A percentile compares a stretch with the other conserved stretches of the same genome.
Evolutionary conservation across 2,329 filamentous ascomycete genomes (phyloP).

Genomic region (Bipolaris victoriae): DNA sequence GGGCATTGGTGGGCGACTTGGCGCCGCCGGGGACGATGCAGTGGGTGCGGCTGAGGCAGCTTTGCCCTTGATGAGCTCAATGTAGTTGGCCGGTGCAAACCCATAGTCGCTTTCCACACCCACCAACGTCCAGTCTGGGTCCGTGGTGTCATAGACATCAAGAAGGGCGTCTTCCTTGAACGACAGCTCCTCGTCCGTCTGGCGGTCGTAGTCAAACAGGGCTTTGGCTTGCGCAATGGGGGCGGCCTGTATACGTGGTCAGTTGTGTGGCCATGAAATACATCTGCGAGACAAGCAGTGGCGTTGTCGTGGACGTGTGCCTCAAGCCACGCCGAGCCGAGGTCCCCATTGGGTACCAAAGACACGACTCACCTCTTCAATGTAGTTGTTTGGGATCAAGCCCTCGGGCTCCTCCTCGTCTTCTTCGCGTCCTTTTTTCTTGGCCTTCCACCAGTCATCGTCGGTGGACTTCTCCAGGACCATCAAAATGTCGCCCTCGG

Average conservation of each 20-base stretch:
- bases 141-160: conserved; percentile 84
- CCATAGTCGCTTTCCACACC: conserved; percentile 85
- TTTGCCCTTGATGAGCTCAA: conserved; percentile 68
- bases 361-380: conserved; percentile 73
- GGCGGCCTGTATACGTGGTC: conserved; percentile 55
- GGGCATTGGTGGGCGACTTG: conserved; percentile 47
- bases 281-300: background rate
- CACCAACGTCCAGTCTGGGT: conserved; percentile 96
- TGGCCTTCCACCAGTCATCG: conserved; percentile 94
- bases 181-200: conserved; percentile 97
- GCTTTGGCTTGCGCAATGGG: conserved; percentile 77
- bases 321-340: background rate
- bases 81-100: conserved; percentile 96
- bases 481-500: conserved; percentile 87
- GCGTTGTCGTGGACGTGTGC: background rate
- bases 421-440: conserved; percentile 78
- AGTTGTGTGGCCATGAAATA: conserved; percentile 3
- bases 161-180: conserved; percentile 88
- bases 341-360: conserved; percentile 1
- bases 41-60: conserved; percentile 40
- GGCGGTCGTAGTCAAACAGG: conserved; percentile 97
- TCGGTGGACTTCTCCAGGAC: conserved; percentile 77
- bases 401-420: conserved; percentile 92
- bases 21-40: conserved; percentile 55
- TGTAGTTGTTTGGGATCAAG: conserved; percentile 91